Conservation (phyloP, 768 basidiomycete species). For the Auricularia auricula-judae region DNA sequence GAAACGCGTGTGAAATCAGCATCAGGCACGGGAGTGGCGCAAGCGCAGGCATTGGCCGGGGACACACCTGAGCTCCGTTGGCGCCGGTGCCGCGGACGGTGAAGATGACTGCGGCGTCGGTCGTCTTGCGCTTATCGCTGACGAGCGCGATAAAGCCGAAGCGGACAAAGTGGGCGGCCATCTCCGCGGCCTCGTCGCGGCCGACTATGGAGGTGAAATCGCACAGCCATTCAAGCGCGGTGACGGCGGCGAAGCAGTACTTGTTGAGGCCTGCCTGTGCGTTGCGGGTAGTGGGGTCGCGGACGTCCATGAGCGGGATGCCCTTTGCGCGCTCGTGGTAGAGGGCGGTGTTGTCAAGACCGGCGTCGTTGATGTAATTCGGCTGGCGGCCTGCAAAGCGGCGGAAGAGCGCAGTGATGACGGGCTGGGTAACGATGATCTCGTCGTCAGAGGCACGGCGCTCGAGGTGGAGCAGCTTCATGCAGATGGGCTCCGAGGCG, state of each 20-base stretch:
- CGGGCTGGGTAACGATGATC: conserved; percentile 88
- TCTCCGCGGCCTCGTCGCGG: conserved; percentile 92
- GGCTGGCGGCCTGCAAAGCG: conserved; percentile 86
- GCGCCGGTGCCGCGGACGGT: conserved; percentile 69
- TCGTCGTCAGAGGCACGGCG: conserved; percentile 88
- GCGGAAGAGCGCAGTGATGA: conserved; percentile 89
- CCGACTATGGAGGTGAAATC: conserved; percentile 96
- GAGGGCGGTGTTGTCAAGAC: conserved; percentile 42
- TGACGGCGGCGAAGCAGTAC: conserved; percentile 76
- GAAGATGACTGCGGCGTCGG: conserved; percentile 87
- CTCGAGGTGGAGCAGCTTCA: conserved; percentile 96
- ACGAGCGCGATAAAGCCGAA: conserved; percentile 85
- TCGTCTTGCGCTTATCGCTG: conserved; percentile 84
- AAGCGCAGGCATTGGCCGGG: conserved; percentile 33
- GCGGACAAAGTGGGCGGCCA: conserved; percentile 95
- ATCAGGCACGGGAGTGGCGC: conserved; percentile 4
- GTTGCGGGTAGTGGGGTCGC: conserved; percentile 35
- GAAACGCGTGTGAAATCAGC: conserved; percentile 3
- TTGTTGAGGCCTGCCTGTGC: conserved; percentile 35
- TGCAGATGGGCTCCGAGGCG: conserved; percentile 85
- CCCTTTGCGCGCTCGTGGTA: conserved; percentile 76
- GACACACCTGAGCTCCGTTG: conserved; percentile 42
- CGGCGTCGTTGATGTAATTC: conserved; percentile 51
- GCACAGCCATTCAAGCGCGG: conserved; percentile 91
- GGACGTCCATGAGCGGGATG: conserved; percentile 56